Evolutionary conservation across 2,329 filamentous ascomycete genomes (phyloP).

Genomic region (Alternaria incomplexa): DNA sequence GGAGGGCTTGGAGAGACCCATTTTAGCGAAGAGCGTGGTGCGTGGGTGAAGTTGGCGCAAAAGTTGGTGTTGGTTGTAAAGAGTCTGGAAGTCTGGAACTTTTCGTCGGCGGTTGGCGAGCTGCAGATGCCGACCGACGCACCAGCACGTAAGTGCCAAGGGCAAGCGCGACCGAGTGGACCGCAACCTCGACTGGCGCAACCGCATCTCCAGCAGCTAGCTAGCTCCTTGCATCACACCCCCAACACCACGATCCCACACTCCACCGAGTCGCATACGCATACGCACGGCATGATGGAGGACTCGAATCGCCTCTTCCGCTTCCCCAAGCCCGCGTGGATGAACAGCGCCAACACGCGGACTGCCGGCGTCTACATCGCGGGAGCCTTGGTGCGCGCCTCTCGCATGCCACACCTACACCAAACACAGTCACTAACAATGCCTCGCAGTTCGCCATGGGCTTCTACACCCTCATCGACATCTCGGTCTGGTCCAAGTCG

Average conservation of each 20-base stretch:
- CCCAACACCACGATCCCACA: background rate
- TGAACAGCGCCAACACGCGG: constrained; percentile 68
- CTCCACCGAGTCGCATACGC: constrained; percentile 4
- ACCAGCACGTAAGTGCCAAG: constrained; percentile 22
- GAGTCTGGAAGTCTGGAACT: background rate
- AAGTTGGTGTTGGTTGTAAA: background rate
- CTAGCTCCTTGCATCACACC: constrained; percentile 22
- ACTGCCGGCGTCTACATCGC: constrained; percentile 70
- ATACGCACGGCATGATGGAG: constrained; percentile 45
- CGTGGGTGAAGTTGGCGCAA: background rate
- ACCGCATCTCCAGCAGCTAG: constrained; percentile 14
- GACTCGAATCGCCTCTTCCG: constrained; percentile 66
- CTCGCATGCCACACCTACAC: background rate
- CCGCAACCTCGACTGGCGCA: constrained; percentile 41
- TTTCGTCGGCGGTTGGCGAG: background rate
- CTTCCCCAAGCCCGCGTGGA: constrained; percentile 70
- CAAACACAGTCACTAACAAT: constrained; percentile 7
- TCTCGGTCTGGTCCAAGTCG: constrained; percentile 68
- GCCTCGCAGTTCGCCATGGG: constrained; percentile 67
- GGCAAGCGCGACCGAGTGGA: constrained; percentile 4
- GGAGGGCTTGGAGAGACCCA: constrained; percentile 39
- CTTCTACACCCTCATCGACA: constrained; percentile 73
- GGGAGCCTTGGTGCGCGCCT: constrained; percentile 65
- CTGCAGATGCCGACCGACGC: constrained; percentile 1
- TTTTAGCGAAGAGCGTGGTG: constrained; percentile 11